phyloP scores from a whole-genome alignment of 257 asterid genomes.

The Nicotiana paniculata region DNA sequence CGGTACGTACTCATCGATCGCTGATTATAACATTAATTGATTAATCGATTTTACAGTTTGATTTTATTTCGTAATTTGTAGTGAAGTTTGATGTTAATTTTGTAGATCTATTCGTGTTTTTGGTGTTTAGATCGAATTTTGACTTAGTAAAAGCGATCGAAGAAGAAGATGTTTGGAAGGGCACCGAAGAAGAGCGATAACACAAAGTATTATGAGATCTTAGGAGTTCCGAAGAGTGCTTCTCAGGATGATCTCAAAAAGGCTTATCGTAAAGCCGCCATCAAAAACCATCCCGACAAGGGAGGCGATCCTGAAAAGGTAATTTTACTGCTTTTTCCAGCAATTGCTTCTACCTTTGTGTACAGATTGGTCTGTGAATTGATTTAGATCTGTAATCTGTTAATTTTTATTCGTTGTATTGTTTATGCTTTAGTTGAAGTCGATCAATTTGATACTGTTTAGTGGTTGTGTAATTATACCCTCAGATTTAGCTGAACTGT shows the following conservation, averaged over 20 bases:
- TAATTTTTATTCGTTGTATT: too few relatives aligned
- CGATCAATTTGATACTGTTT: not conserved
- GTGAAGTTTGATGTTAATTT: not conserved
- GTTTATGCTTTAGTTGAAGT: not conserved
- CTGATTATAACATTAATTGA: too few relatives aligned
- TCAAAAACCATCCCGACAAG: conserved; percentile 79
- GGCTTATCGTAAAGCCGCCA: conserved; percentile 77
- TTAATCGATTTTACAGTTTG: not conserved
- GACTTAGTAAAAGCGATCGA: not conserved
- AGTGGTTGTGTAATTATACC: not conserved
- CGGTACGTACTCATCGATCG: not conserved
- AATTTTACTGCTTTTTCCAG: not conserved
- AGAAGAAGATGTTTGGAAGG: conserved; percentile 63
- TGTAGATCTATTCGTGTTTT: not conserved
- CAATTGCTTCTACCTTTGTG: not conserved
- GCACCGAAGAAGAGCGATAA: conserved; percentile 70
- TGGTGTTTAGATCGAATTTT: not conserved
- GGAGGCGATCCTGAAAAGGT: conserved; percentile 93
- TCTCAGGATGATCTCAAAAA: conserved; percentile 72
- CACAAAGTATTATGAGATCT: conserved; percentile 68
- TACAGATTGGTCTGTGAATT: not conserved
- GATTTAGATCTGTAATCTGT: not conserved
- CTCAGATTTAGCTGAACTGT: not conserved
- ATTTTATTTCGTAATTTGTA: not conserved
- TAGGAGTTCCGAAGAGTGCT: conserved; percentile 66